Percentiles rank a stretch among this genome's conserved stretches.
Conservation (phyloP, 768 basidiomycete species). For the Dictyophora rubrovolvata region DNA sequence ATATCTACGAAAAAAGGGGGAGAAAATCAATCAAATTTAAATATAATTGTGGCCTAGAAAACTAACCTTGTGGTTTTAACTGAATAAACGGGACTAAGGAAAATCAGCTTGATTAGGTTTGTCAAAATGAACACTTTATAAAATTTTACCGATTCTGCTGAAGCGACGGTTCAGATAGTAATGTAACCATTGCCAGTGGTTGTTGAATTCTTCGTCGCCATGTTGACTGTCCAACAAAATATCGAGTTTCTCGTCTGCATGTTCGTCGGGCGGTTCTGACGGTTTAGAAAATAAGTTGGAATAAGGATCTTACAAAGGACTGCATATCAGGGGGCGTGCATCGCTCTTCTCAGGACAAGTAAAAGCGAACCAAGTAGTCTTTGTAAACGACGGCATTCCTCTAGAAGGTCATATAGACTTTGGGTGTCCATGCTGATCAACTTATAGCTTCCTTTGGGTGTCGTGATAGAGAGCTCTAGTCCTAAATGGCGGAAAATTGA, state of each 20-base stretch:
- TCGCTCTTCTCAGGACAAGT: background rate
- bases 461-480: background rate
- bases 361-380: background rate
- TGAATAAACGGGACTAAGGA: constrained; percentile 12
- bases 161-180: constrained; percentile 1
- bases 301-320: background rate
- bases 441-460: background rate
- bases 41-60: constrained; percentile 23
- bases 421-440: background rate
- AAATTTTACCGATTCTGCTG: constrained; percentile 1
- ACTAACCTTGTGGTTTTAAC: constrained; percentile 5
- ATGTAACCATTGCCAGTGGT: constrained; percentile 5
- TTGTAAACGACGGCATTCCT: constrained; percentile 4
- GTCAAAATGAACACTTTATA: constrained; percentile 3
- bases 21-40: constrained; percentile 28
- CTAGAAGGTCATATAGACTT: background rate
- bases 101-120: background rate
- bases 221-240: background rate
- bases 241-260: background rate
- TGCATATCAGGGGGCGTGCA: background rate
- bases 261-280: background rate
- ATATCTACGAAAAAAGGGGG: constrained; percentile 42
- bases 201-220: background rate
- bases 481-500: constrained; percentile 33
- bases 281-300: background rate